These are phyloP conservation scores for Phytophthora ohioensis DNA, from an alignment of 352 stramenopile species.

Conservation along the genomic window DNA sequence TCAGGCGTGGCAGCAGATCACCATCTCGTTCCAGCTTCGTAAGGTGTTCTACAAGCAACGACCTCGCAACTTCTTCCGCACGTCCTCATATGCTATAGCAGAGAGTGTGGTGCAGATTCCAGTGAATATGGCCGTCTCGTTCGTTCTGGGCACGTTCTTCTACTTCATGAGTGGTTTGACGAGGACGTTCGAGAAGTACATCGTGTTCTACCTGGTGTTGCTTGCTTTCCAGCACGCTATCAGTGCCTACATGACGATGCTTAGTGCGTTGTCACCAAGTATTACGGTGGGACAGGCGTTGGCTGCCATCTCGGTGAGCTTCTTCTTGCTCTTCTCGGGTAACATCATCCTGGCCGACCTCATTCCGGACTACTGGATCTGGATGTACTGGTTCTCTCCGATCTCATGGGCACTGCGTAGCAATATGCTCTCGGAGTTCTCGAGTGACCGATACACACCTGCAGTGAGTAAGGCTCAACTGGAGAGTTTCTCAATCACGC, in stretches of 20 bases:
- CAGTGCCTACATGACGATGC: slow-evolving; percentile 54
- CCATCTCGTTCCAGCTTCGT: slow-evolving; percentile 74
- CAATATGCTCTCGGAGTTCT: slow-evolving; percentile 60
- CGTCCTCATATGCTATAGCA: slow-evolving; percentile 74
- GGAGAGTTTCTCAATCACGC: slow-evolving; percentile 46
- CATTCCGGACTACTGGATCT: slow-evolving; percentile 51
- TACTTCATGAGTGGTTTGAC: slow-evolving; percentile 82
- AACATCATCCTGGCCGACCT: slow-evolving; percentile 64
- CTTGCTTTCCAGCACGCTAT: slow-evolving; percentile 71
- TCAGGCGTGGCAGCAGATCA: slow-evolving; percentile 70
- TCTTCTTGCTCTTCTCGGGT: slow-evolving; percentile 66
- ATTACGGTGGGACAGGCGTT: slow-evolving; percentile 52
- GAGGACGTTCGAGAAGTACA: slow-evolving; percentile 59
- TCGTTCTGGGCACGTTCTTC: slow-evolving; percentile 80
- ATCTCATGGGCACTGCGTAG: slow-evolving; percentile 51
- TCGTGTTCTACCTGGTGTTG: slow-evolving; percentile 75
- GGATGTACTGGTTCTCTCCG: slow-evolving; percentile 54
- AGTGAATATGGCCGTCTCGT: slow-evolving; percentile 65
- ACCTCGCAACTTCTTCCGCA: slow-evolving; percentile 85
- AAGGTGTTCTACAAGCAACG: slow-evolving; percentile 90
- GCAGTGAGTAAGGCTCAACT: slow-evolving; percentile 19
- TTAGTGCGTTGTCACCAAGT: slow-evolving; percentile 46
- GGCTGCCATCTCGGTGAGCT: slow-evolving; percentile 50
- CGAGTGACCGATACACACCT: slow-evolving; percentile 28
- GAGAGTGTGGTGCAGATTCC: slow-evolving; percentile 55